A percentile compares a stretch with the other conserved stretches of the same genome.
phyloP scores from a whole-genome alignment of 495 filamentous ascomycete species.

The Penicillium subrubescens region DNA sequence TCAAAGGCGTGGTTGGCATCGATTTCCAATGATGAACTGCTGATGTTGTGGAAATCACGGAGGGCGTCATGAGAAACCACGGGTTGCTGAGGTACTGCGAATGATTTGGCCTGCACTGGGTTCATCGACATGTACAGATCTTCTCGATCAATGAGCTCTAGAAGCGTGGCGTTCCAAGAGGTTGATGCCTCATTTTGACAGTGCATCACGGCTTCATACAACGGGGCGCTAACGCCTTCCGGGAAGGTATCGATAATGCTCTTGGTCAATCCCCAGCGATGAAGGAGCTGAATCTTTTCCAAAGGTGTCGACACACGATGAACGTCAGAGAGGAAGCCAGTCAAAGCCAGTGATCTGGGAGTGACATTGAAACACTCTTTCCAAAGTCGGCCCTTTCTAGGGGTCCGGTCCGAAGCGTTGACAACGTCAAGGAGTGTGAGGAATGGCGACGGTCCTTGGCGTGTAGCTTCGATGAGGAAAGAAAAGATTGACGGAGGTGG shows the following conservation, averaged over 20 bases:
- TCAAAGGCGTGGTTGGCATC: constrained; percentile 63
- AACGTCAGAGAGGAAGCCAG: constrained; percentile 53
- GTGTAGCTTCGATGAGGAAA: constrained; percentile 55
- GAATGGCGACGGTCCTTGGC: constrained; percentile 47
- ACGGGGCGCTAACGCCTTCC: constrained; percentile 72
- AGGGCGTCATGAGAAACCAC: constrained; percentile 63
- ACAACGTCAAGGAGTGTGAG: constrained; percentile 62
- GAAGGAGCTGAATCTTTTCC: constrained; percentile 44
- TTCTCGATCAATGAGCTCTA: constrained; percentile 78
- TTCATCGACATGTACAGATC: constrained; percentile 73
- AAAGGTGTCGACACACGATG: constrained; percentile 32
- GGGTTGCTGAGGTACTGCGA: constrained; percentile 38
- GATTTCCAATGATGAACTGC: constrained; percentile 59
- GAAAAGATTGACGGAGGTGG: constrained; percentile 69
- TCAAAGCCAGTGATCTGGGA: constrained; percentile 68
- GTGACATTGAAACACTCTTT: constrained; percentile 52
- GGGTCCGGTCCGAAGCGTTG: constrained; percentile 38
- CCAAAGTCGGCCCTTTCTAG: constrained; percentile 43
- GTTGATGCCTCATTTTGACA: constrained; percentile 81
- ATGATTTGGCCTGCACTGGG: constrained; percentile 33
- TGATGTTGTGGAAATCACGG: constrained; percentile 75
- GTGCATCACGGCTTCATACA: constrained; percentile 80
- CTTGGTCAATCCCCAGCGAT: constrained; percentile 47
- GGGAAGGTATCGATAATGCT: constrained; percentile 72
- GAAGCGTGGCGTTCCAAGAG: constrained; percentile 67